Base-by-base conservation (phyloP, 257 asterid genomes). In the Ocimum tenuiflorum region DNA sequence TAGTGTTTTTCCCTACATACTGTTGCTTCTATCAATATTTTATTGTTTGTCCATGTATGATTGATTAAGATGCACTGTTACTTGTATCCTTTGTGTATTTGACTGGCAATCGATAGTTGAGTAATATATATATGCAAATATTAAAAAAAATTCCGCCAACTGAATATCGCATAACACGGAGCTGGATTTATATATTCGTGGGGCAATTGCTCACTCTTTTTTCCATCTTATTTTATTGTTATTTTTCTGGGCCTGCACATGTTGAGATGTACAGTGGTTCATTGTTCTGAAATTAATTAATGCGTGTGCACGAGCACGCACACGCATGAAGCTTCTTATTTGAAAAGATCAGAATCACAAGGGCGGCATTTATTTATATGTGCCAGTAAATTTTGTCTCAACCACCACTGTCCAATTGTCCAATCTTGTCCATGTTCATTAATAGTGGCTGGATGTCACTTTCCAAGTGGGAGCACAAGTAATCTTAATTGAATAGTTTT, bases 391-490 rank as follows among this genome's bases (percentile, higher is more conserved):
- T 47, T 20, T 4, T 38, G 17, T 17, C 52, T 55, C 65, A 8
- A 18, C 53, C 53, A 54, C 54, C 53, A 22, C 51, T 43, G 46
- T 14, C 19, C 9, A 22, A 63, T 36, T 61, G 31, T 22, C 8
- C 65, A 71, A 17, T 62, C 51, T 23, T 70, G 64, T 61, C 29
- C 39, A 39, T 39, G 15, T 41, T 42, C 70, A n/a, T 70, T 42
- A 1, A 70, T 12, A 35, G 62, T 69, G 24, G 57, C 55, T 29
- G 54, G 75, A 12, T 35, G 52, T 33, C 57, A 24, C 58, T 56
- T 29, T 67, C 66, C 53, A 7, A 31, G 49, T 45, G 6, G 48
- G 14, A 53, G 72, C 55, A 24, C 11, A 17, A 53, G 35, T 6
- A 6, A 41, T n/a, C 9, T 14, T 66, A 15, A 17, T 24, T 15